Base-by-base conservation (phyloP, 345 rosid genomes). In the Murraya koenigii region DNA sequence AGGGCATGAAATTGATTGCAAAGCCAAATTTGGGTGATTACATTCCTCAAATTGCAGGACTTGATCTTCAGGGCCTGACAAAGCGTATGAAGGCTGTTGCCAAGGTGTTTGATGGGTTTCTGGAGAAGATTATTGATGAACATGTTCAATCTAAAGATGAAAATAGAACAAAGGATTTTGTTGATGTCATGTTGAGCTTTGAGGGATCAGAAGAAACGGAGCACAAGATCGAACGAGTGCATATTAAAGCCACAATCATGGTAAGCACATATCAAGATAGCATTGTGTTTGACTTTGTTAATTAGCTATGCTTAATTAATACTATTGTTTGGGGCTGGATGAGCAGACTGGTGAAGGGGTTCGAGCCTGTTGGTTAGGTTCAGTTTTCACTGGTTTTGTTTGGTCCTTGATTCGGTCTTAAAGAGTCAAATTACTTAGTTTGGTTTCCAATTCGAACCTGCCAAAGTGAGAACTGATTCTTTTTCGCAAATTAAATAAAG, bases 91-190 rank as follows among this genome's bases (percentile, higher is more conserved):
- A 81, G 82, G 78, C 76, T 4, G 38, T 80, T 61, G 52, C 78
- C 44, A 81, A 72, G 77, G 84, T 81, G 49, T 81, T 85, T 65
- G 84, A 84, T 69, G 65, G 4, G 0, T 80, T 83, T 54, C 33
- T 83, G 2, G 86, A 83, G 77, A 83, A 80, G 78, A 80, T 80
- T 26, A 58, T 81, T 35, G 80, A 81, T 7, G 82, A 67, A 9
- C 86, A 81, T 64, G 26, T 78, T 52, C 54, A 61, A 9, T 71
- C n/a, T 1, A 66, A 63, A 36, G 80, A 76, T 38, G 82, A 75
- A 60, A 80, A 52, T 13, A 69, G 82, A 81, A 72, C 60, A 25
- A 80, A 64, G 20, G 83, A 83, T 28, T 80, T 83, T 11, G 81
- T 83, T 56, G 83, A 80, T 80, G 81, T 83, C 39, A 62, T 83